Evolutionary conservation across 371 early-diverging fungal genomes (phyloP), one percentile per base, ranked within the genome.

Genomic region (Syncephalastrum monosporum): DNA sequence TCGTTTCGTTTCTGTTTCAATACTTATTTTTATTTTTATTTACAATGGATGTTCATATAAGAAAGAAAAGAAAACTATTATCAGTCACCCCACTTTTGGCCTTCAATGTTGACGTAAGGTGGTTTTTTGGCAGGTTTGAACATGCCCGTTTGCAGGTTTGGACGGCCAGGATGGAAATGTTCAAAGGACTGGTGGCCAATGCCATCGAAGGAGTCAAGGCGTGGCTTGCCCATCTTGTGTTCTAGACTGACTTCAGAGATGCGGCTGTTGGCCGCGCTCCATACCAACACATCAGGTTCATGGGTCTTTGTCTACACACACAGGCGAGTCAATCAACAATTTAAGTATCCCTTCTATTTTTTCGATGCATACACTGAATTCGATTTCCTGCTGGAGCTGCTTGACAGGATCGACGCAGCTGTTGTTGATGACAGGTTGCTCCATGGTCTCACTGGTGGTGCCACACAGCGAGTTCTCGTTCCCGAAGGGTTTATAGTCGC

Each of bases 401-500:
- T 60, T 42, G 3, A 43, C 46, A 43, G 59, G 57, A 38, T 61
- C 56, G 3, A 60, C 56, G 17, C 56, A 48, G 3, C 49, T 56
- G n/a, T 48, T 50, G 3, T 47, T 55, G 27, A 38, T 47, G 4
- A 54, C 59, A 21, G 29, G 38, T 38, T 51, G 56, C 14, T 50
- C 46, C 47, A 61, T 53, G 0, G 59, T 60, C 14, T 66, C 67
- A 17, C 46, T 33, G n/a, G 61, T 61, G 0, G 62, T 66, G 14
- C 67, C 67, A 24, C 54, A 66, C 15, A 44, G 52, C 19, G 67
- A 66, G 16, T 55, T 46, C 46, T 66, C 67, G 46, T 66, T 66
- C 6, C 59, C 44, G 47, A 55, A 66, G 15, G 67, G 67, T 45
- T 55, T 61, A 33, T 66, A 66, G 17, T 66, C 67, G 16, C 41